These are phyloP conservation scores for Phialophora expanda DNA, from an alignment of 2,329 filamentous ascomycete genomes.

Conservation along the genomic window DNA sequence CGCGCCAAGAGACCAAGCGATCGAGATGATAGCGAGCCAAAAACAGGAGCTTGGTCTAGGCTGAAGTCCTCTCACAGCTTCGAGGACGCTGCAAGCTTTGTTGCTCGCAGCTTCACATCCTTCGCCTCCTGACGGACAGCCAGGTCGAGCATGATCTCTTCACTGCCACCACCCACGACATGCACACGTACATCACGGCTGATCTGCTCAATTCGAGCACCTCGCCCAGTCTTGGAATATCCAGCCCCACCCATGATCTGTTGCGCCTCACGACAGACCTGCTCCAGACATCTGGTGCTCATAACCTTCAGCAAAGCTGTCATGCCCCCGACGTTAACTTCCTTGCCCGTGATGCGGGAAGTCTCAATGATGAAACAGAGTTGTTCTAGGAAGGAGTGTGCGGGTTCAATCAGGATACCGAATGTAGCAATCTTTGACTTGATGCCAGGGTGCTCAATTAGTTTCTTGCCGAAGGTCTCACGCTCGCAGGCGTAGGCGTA, in stretches of 20 bases:
- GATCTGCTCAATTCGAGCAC: conserved; percentile 72
- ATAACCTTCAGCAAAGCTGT: conserved; percentile 74
- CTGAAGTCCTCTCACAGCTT: conserved; percentile 34
- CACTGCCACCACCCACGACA: conserved; percentile 70
- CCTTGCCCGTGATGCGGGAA: conserved; percentile 51
- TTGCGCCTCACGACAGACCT: conserved; percentile 60
- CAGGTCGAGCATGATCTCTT: conserved; percentile 75
- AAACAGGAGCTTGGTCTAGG: conserved; percentile 57
- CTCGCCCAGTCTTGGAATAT: conserved; percentile 71
- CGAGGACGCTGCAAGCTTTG: conserved; percentile 28
- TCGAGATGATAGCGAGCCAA: conserved; percentile 60
- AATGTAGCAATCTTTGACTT: conserved; percentile 72
- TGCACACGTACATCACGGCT: conserved; percentile 66
- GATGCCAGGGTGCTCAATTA: conserved; percentile 77
- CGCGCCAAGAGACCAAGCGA: conserved; percentile 34
- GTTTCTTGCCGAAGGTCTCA: conserved; percentile 71
- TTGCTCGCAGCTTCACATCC: conserved; percentile 55
- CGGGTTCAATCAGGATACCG: conserved; percentile 70
- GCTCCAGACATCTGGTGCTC: conserved; percentile 59
- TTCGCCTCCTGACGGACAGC: conserved; percentile 73
- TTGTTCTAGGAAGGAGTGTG: conserved; percentile 68
- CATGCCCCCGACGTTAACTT: conserved; percentile 68
- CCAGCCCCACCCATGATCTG: conserved; percentile 72
- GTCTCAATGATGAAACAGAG: conserved; percentile 57
- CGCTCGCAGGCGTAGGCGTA: conserved; percentile 69